Percentiles rank a stretch among this genome's conserved stretches.
phyloP scores from a whole-genome alignment of 2,329 filamentous ascomycete genomes.

The Botryotinia narcissicola region DNA sequence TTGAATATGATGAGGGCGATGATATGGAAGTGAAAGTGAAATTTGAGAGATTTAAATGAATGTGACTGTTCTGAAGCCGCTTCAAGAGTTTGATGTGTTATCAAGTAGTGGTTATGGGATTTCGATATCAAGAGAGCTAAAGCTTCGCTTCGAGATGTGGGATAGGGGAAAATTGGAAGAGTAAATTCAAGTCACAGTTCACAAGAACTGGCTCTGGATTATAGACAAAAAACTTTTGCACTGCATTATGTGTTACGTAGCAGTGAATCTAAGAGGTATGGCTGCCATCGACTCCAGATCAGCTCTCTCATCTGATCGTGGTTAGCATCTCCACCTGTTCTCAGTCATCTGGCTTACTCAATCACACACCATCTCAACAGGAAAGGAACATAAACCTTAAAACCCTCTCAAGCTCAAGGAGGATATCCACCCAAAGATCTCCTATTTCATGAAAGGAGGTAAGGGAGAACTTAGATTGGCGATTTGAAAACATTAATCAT shows the following conservation, averaged over 20 bases:
- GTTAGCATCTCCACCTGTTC: too few species aligned
- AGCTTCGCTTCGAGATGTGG: neutral
- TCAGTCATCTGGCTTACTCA: too few species aligned
- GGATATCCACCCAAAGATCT: too few species aligned
- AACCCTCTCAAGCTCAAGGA: too few species aligned
- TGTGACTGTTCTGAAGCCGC: neutral
- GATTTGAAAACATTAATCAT: too few species aligned
- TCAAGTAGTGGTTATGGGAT: neutral
- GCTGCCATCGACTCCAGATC: neutral
- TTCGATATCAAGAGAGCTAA: neutral
- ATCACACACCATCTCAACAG: too few species aligned
- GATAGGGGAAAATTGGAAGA: neutral
- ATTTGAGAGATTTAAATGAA: neutral
- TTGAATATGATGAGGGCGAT: neutral
- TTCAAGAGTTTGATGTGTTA: neutral
- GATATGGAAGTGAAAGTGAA: neutral
- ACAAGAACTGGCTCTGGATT: neutral
- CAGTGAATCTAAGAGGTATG: neutral
- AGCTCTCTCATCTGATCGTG: neutral
- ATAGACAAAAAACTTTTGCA: neutral
- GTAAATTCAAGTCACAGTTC: neutral
- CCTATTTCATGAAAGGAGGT: too few species aligned
- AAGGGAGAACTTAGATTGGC: too few species aligned
- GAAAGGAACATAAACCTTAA: too few species aligned
- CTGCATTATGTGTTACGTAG: neutral